Conservation (phyloP, 768 basidiomycete species). For the Symmetrospora coprosmae region DNA sequence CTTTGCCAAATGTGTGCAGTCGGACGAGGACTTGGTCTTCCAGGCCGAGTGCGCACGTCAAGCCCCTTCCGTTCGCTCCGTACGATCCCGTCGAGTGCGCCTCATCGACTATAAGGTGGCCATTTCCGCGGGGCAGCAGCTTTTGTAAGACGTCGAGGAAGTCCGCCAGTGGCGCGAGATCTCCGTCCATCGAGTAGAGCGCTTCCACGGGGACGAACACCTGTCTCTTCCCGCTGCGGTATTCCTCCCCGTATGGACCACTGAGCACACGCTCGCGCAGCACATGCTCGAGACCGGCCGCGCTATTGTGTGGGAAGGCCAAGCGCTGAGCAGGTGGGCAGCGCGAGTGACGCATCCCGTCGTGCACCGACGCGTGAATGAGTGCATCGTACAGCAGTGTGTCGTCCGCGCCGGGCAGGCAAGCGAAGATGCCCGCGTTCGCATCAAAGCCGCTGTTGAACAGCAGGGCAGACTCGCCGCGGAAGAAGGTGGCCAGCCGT, state of each 20-base stretch:
- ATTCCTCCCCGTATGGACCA: background rate
- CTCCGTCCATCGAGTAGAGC: conserved; percentile 93
- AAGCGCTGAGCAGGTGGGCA: conserved; percentile 40
- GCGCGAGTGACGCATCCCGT: conserved; percentile 60
- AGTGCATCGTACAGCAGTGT: conserved; percentile 68
- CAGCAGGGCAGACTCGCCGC: conserved; percentile 46
- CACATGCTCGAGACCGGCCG: conserved; percentile 43
- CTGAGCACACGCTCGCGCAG: conserved; percentile 36
- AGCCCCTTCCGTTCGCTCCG: conserved; percentile 59
- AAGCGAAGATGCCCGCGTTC: conserved; percentile 71
- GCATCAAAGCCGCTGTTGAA: conserved; percentile 45
- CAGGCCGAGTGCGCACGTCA: conserved; percentile 56
- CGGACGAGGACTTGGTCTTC: conserved; percentile 57
- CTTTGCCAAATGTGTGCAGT: conserved; percentile 87
- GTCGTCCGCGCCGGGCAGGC: conserved; percentile 63
- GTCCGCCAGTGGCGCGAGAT: conserved; percentile 57
- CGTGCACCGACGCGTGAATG: conserved; percentile 70
- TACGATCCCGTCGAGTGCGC: conserved; percentile 88
- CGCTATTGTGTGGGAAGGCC: conserved; percentile 55
- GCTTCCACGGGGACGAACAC: conserved; percentile 76
- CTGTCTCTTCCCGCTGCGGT: conserved; percentile 38
- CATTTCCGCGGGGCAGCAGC: conserved; percentile 49
- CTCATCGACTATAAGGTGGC: conserved; percentile 65
- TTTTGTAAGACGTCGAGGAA: conserved; percentile 50
- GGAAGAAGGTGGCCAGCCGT: conserved; percentile 23